Base-by-base conservation (phyloP, 139 green algal species). In the Protoeuglena noctilucae region DNA sequence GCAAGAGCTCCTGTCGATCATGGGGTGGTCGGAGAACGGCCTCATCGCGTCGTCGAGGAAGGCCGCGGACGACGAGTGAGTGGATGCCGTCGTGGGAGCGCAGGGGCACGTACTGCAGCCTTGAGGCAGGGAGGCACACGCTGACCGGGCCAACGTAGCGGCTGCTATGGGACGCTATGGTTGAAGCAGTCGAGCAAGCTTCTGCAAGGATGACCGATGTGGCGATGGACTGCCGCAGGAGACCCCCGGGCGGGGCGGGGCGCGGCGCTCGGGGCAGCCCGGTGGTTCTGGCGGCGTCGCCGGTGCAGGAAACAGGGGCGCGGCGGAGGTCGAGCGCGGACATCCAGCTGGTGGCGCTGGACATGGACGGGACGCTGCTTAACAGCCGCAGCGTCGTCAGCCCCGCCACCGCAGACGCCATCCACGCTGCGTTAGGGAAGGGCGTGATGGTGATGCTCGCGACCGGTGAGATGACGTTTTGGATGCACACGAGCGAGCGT, bases 321-420 rank as follows among this genome's bases (percentile, higher is more conserved):
- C n/a, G n/a, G n/a, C n/a, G n/a, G n/a, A n/a, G n/a, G n/a, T n/a
- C n/a, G n/a, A 6, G 30, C 12, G 3, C 19, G 12, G 12, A 69
- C 3, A 19, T 76, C 0, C 30, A 54, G 52, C 54, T 88, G 23
- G 53, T 94, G 23, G 74, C 74, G 0, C 48, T 92, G 17, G 83
- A 93, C 66, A 79, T 93, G 65, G 80, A 89, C 49, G 84, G 86
- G 23, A 95, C 83, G 1, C 59, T 91, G 26, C 62, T 87, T n/a
- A 68, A 87, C 60, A 74, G 69, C 63, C 22, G 30, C 29, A 75
- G 60, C 61, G 64, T 64, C n/a, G 73, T 94, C 22, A 57, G 63
- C 40, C 54, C 71, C 16, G 68, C 59, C 21, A 80, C 70, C 4
- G 77, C 73, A 0, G 46, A 72, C 0, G 87, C 76, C 9, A 74